Evolutionary conservation across 2,329 filamentous ascomycete species (phyloP).

Genomic region (Colletotrichum liaoningense): DNA sequence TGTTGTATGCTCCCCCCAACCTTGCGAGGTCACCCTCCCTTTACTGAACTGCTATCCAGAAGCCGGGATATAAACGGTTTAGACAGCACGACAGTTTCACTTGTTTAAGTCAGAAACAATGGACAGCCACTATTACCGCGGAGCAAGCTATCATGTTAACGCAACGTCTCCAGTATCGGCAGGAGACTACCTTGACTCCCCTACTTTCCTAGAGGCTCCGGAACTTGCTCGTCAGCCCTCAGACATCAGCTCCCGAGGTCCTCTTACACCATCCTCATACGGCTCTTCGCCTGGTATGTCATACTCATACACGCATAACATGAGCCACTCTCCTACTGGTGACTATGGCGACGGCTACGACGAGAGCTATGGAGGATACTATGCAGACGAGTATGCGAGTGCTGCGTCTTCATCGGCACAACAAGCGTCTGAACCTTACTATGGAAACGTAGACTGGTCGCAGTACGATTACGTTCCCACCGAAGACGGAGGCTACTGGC

Average conservation of each 20-base stretch:
- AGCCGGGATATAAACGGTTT: slow-evolving; percentile 29
- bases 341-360: slow-evolving; percentile 14
- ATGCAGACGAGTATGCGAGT: slow-evolving; percentile 26
- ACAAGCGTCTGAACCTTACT: slow-evolving; percentile 21
- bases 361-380: slow-evolving; percentile 18
- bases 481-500: slow-evolving; percentile 37
- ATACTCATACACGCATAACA: slow-evolving; percentile 26
- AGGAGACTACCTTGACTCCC: slow-evolving; percentile 29
- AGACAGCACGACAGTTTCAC: slow-evolving; percentile 24
- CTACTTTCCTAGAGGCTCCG: slow-evolving; percentile 29
- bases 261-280: slow-evolving; percentile 33
- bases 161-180: slow-evolving; percentile 31
- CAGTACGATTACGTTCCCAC: slow-evolving; percentile 33
- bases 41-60: slow-evolving; percentile 36
- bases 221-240: slow-evolving; percentile 29
- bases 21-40: slow-evolving; percentile 15
- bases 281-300: slow-evolving; percentile 34
- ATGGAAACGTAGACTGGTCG: slow-evolving; percentile 32
- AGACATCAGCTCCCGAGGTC: slow-evolving; percentile 33
- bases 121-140: slow-evolving; percentile 27
- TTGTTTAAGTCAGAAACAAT: slow-evolving; percentile 11
- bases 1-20: neutral
- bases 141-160: slow-evolving; percentile 32
- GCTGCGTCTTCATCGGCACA: slow-evolving; percentile 28
- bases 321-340: slow-evolving; percentile 28